phyloP scores from a whole-genome alignment of 176 grass and related monocot genomes.

The Aegilops umbellulata region DNA sequence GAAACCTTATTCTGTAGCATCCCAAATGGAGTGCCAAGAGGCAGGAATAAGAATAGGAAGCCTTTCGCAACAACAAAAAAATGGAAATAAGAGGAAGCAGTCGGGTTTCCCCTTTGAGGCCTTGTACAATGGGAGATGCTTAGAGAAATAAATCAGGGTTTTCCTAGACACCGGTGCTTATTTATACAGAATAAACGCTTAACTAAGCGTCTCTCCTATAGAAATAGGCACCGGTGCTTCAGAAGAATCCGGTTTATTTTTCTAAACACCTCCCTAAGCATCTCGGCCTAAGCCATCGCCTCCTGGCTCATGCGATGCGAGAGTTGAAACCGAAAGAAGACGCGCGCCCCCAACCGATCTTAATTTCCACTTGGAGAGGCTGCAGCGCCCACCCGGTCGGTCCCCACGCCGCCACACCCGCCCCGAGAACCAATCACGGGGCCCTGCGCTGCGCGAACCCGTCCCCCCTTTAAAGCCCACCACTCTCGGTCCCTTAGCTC shows the following conservation, averaged over 20 bases:
- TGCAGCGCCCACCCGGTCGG: not conserved
- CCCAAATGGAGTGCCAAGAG: not conserved
- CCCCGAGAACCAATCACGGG: constrained; percentile 50
- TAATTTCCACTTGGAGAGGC: constrained; percentile 4
- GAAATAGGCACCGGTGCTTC: too few relatives aligned
- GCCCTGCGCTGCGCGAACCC: too few relatives aligned
- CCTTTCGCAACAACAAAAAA: not conserved
- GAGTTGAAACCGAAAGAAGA: not conserved
- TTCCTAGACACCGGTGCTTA: too few relatives aligned
- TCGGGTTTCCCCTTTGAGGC: not conserved
- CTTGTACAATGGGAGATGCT: too few relatives aligned
- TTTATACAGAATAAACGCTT: too few relatives aligned
- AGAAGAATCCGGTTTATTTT: too few relatives aligned
- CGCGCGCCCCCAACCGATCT: not conserved
- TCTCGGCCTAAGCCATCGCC: too few relatives aligned
- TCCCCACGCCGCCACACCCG: constrained; percentile 32
- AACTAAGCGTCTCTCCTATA: too few relatives aligned
- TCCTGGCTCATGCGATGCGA: not conserved
- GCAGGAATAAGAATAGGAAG: not conserved
- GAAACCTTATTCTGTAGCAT: not conserved
- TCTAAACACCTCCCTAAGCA: too few relatives aligned
- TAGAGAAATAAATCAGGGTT: too few relatives aligned
- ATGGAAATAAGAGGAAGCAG: not conserved
- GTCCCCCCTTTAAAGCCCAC: constrained; percentile 14
- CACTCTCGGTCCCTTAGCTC: not conserved